Base-by-base conservation (phyloP, 2,329 filamentous ascomycete species). In the Diaporthe vaccinii region DNA sequence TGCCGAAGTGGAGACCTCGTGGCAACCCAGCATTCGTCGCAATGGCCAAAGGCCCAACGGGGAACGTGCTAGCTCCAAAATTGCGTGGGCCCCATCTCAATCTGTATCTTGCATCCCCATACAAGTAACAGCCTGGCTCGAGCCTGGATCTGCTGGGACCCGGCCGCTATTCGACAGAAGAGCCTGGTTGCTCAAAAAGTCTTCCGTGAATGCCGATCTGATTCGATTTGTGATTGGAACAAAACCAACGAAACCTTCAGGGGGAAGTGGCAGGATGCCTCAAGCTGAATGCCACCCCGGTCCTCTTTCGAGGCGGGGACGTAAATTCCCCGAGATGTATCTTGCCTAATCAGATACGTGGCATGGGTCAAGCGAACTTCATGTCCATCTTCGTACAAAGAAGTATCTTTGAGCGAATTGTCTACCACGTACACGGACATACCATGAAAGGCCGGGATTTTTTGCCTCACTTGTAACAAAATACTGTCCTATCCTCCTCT, bases 1-100 rank as follows among this genome's bases (percentile, higher is more conserved):
- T 68, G 46, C 62, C 62, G 62, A 36, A 36, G 62, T 68, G 62
- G 62, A 53, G 20, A 51, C 44, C 46, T 51, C 62, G 62, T 68
- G 46, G 62, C 62, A 36, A 15, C 44, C 28, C 10, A 22, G 31
- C 10, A 28, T 36, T 51, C 20, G 28, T 34, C n/a, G n/a, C 61
- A 67, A 17, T 4, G n/a, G 31, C 61, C 49, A n/a, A 51, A 10
- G 44, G 15, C 20, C 28, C 28, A 34, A 51, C 44, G 41, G 28
- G 41, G 44, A 51, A 51, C 31, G 17, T 49, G 14, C n/a, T 9
- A 31, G 22, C 41, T 65, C 15, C 61, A 20, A 65, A 49, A 34
- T 49, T 49, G 61, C 44, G 62, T 68, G 62, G 62, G 31, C 44
- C 46, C n/a, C 31, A 39, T 68, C 44, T 25, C 62, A 51, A 68